These are phyloP conservation scores for Rhizophagus sp. DNA, from an alignment of 192 early-diverging fungal genomes.

Conservation along the genomic window DNA sequence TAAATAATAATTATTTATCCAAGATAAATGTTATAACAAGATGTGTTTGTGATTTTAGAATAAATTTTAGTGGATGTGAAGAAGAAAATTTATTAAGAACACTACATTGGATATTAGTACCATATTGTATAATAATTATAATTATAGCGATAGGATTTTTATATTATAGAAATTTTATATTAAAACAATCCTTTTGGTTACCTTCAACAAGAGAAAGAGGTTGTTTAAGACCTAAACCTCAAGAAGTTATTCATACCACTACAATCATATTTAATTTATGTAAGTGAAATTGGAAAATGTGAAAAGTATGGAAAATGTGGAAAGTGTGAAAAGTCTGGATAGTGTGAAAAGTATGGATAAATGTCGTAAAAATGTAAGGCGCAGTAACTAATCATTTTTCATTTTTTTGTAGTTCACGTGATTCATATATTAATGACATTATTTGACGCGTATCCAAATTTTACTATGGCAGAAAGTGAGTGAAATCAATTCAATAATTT, in stretches of 20 bases:
- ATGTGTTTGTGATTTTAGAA: conserved; percentile 23
- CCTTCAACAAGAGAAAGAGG: conserved; percentile 9
- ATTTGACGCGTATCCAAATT: background rate
- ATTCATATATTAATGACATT: background rate
- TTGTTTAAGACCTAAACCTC: conserved; percentile 4
- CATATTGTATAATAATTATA: background rate
- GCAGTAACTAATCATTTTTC: background rate
- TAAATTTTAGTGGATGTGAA: conserved; percentile 11
- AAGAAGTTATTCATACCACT: background rate
- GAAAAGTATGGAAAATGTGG: too few relatives aligned
- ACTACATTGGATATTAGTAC: conserved; percentile 3
- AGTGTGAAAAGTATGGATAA: too few relatives aligned
- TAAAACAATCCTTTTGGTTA: background rate
- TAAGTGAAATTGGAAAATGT: background rate
- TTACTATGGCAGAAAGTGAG: background rate
- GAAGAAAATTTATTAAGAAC: background rate
- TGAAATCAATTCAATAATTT: background rate
- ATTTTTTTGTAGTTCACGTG: background rate
- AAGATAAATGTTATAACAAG: too few relatives aligned
- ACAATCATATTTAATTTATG: background rate
- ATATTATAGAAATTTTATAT: background rate
- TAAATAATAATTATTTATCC: too few relatives aligned
- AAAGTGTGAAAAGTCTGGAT: too few relatives aligned
- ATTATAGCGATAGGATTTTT: conserved; percentile 1
- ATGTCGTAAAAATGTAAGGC: background rate